phyloP scores from a whole-genome alignment of 176 grass and related monocot genomes.

The Alopecurus myosuroides region DNA sequence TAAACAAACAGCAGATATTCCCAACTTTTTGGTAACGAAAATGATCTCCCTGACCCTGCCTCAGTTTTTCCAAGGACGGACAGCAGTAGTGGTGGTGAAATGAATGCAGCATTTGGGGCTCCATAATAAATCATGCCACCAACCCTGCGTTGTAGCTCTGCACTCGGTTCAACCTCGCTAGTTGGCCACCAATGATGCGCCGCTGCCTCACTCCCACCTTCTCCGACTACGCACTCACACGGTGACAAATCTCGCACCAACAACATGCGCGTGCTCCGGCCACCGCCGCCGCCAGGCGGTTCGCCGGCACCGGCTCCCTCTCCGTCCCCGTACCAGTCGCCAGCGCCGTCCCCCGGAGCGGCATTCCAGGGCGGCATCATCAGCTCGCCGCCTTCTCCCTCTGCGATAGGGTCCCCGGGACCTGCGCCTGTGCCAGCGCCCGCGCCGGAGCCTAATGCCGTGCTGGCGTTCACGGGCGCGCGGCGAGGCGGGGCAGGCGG shows the following conservation, averaged over 20 bases:
- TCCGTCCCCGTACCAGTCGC: conserved; percentile 17
- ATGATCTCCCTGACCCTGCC: neutral
- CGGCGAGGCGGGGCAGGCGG: neutral
- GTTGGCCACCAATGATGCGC: conserved; percentile 18
- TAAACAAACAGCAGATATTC: neutral
- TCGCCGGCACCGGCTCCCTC: neutral
- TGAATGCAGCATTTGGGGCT: conserved; percentile 12
- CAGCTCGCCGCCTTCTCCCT: conserved; percentile 34
- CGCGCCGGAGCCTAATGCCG: neutral
- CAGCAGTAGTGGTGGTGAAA: neutral
- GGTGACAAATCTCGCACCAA: neutral
- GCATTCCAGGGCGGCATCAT: neutral
- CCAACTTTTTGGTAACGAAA: neutral
- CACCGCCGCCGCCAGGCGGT: neutral
- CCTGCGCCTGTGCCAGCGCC: neutral
- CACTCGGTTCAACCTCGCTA: conserved; percentile 1
- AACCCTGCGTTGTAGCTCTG: neutral
- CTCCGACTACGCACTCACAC: conserved; percentile 3
- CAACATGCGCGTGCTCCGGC: conserved; percentile 16
- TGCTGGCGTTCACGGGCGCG: neutral
- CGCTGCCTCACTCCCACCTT: neutral
- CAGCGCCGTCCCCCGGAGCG: conserved; percentile 5
- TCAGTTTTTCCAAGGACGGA: neutral
- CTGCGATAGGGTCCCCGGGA: neutral
- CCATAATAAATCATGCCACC: conserved; percentile 23